Percentiles rank a stretch among this genome's conserved stretches.
phyloP scores from a whole-genome alignment of 305 asterid species.

The Fraxinus albicans region DNA sequence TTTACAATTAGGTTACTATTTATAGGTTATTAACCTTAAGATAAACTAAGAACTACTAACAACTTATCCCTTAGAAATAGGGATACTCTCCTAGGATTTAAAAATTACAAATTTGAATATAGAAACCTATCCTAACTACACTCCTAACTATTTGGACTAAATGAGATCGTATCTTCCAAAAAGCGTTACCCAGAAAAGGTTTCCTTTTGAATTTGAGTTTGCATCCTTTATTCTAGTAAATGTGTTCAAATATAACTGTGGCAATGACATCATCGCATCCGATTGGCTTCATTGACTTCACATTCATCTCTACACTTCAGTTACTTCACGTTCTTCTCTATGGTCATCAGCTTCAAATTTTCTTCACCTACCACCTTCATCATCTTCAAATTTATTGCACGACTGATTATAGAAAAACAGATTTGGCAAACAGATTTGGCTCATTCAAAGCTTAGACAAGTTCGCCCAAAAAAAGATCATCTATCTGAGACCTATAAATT shows the following conservation, averaged over 20 bases:
- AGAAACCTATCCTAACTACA: background rate
- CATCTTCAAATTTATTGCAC: background rate
- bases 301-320: background rate
- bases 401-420: background rate
- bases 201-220: background rate
- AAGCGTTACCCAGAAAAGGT: background rate
- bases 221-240: background rate
- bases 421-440: too few relatives aligned
- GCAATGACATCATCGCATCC: background rate
- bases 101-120: background rate
- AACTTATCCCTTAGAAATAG: background rate
- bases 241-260: background rate
- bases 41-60: background rate
- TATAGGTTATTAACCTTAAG: background rate
- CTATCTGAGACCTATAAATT: background rate
- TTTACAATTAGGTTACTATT: background rate
- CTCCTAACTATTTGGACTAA: background rate
- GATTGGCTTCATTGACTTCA: background rate
- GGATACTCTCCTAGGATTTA: background rate
- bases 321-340: background rate
- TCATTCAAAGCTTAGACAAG: background rate
- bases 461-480: background rate
- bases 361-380: background rate
- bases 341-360: background rate
- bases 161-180: background rate